Percentiles rank a stretch among this genome's conserved stretches.
These are phyloP conservation scores for Botrytis aclada DNA, from an alignment of 2,329 filamentous ascomycete genomes.

Conservation along the genomic window DNA sequence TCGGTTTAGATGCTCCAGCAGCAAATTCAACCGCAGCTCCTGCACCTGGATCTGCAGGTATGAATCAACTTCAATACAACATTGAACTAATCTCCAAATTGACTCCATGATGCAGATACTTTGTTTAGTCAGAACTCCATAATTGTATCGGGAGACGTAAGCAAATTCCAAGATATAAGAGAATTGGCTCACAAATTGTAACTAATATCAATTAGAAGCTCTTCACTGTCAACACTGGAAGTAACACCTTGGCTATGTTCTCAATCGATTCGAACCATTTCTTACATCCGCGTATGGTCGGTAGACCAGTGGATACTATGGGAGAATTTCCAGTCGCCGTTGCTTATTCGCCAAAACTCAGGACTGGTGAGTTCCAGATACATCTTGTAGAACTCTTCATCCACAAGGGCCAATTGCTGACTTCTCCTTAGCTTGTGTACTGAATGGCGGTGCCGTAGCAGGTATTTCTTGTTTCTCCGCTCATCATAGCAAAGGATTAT, in stretches of 20 bases:
- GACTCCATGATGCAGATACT: conserved; percentile 41
- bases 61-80: neutral
- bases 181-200: neutral
- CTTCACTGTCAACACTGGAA: conserved; percentile 54
- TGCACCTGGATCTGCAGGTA: neutral
- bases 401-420: neutral
- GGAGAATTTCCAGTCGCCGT: conserved; percentile 54
- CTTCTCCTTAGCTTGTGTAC: conserved; percentile 44
- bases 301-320: conserved; percentile 43
- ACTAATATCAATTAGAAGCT: conserved; percentile 41
- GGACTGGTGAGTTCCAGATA: conserved; percentile 28
- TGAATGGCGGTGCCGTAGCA: conserved; percentile 43
- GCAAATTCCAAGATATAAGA: neutral
- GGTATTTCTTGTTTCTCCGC: conserved; percentile 47
- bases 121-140: conserved; percentile 51
- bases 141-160: conserved; percentile 41
- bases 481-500: conserved; percentile 40
- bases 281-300: conserved; percentile 45
- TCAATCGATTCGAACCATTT: conserved; percentile 43
- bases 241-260: conserved; percentile 51
- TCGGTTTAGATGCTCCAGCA: conserved; percentile 38
- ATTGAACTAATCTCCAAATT: neutral
- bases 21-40: neutral
- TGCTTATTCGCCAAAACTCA: conserved; percentile 45
- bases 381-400: neutral